A percentile compares a stretch with the other conserved stretches of the same genome.
Conservation (phyloP, 2,329 filamentous ascomycete genomes). For the Ophiostoma triangulosporum region DNA sequence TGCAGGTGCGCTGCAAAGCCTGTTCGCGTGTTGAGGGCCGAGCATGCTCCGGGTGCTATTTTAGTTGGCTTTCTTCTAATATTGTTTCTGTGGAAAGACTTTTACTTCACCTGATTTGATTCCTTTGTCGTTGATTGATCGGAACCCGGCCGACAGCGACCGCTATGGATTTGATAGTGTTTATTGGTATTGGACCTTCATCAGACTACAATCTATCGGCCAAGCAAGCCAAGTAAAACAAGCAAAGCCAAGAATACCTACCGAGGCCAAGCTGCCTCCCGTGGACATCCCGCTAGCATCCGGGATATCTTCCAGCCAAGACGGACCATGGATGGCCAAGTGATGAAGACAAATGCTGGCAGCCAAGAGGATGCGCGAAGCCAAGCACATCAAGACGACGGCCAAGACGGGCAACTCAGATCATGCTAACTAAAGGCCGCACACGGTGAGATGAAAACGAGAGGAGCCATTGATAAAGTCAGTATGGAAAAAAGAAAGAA, state of each 20-base stretch:
- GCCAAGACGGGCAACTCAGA: constrained; percentile 1
- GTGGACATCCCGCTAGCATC: neutral
- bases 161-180: too few relatives aligned
- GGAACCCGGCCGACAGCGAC: too few relatives aligned
- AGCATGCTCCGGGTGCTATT: neutral
- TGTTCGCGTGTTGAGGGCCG: constrained; percentile 1
- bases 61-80: neutral
- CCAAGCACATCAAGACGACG: neutral
- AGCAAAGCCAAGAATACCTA: constrained; percentile 1
- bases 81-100: too few relatives aligned
- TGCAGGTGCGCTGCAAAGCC: constrained; percentile 3
- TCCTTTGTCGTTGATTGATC: too few relatives aligned
- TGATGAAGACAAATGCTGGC: neutral
- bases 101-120: too few relatives aligned
- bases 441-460: too few relatives aligned
- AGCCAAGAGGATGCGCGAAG: neutral
- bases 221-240: constrained; percentile 2
- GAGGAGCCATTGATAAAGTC: too few relatives aligned
- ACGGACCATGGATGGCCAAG: neutral
- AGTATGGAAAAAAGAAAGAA: too few relatives aligned
- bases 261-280: neutral
- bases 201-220: too few relatives aligned
- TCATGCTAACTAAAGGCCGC: too few relatives aligned
- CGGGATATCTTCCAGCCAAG: neutral
- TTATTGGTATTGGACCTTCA: too few relatives aligned